Base-by-base conservation (phyloP, 139 green algal species). In the Coccomyxa sp. region DNA sequence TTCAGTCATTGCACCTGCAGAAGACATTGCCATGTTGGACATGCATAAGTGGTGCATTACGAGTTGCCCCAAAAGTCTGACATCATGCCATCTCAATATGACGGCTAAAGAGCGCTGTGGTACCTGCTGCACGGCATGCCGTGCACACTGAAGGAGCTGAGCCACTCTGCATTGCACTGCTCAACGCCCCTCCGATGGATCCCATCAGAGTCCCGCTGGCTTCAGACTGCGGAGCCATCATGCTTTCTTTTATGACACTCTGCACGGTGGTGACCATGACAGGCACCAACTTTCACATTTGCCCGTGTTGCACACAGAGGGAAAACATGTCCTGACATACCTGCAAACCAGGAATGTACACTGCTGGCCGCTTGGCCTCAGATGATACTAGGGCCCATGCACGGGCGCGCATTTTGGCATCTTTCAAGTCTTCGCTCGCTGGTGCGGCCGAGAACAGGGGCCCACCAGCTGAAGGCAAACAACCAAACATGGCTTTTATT, bases 381-480 rank as follows among this genome's bases (percentile, higher is more conserved):
- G 10, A 57, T 31, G 91, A 84, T 51, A 95, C 82, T 76, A 96
- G 83, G 32, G 90, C 83, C 93, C 93, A 96, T n/a, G 90, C 91
- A 51, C 89, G 81, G 10, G 81, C 87, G 30, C 88, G 77, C 67
- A 85, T 83, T 74, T 86, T 81, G 76, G 76, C 23, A 45, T n/a
- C 71, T 77, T 38, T 51, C 71, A 45, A 32, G 23, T 16, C 71
- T 31, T 32, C 71, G 9, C 25, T 77, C 21, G 83, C 83, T 68
- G 80, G 23, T 23, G 67, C 59, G 31, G 28, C 80, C 23, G 58
- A 21, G 11, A 32, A 31, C 79, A 89, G 66, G 32, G 77, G 27
- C 7, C 84, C 82, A 11, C 75, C 82, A 51, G 79, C 66, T 13
- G 87, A 84, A 74, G 86, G 88, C 25, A 88, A 81, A 17, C 81